Evolutionary conservation across 1,284 basidiomycete species (phyloP), one percentile per base, ranked within the genome.

Genomic region (Fomitopsis betulina): DNA sequence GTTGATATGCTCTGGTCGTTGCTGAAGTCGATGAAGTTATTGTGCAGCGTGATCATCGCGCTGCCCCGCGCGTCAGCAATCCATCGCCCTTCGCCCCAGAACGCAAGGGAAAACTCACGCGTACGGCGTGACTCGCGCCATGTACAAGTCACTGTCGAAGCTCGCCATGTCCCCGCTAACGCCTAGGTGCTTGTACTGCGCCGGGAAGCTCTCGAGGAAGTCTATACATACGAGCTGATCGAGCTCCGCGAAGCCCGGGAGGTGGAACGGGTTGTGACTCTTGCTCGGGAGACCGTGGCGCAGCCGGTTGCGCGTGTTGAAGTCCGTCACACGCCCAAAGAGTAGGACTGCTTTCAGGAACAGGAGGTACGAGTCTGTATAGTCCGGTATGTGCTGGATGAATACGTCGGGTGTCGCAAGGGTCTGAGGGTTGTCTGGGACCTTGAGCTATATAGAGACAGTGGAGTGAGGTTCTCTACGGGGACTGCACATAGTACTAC

Each of bases 21-120:
- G 30, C 79, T 76, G 67, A 91, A 86, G 70, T 92, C 84, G 58
- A 93, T 75, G 69, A 89, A 91, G 8, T 87, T 83, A 67, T 91
- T 92, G 68, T 93, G 90, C 54, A 93, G 77, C 2, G 91, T 91
- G 63, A 93, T 93, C 3, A 85, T 82, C 17, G 91, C 91, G n/a
- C 90, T 93, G 67, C 45, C 58, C 35, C 58, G 53, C 53, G 38
- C 17, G n/a, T 51, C 19, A 51, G 49, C 25, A 37, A 32, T 19
- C 32, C 7, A 56, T 53, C 54, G 42, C 40, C 32, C 17, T 33
- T 30, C 27, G n/a, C n/a, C n/a, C n/a, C n/a, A n/a, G n/a, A n/a
- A 30, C 30, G 19, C 27, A 50, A 33, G 17, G 57, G 58, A 32
- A 39, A 42, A 80, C 86, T 72, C 72, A 91, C 91, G 91, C 90